phyloP scores from a whole-genome alignment of 2,329 filamentous ascomycete species.

The Reticulascus tulasneorum region DNA sequence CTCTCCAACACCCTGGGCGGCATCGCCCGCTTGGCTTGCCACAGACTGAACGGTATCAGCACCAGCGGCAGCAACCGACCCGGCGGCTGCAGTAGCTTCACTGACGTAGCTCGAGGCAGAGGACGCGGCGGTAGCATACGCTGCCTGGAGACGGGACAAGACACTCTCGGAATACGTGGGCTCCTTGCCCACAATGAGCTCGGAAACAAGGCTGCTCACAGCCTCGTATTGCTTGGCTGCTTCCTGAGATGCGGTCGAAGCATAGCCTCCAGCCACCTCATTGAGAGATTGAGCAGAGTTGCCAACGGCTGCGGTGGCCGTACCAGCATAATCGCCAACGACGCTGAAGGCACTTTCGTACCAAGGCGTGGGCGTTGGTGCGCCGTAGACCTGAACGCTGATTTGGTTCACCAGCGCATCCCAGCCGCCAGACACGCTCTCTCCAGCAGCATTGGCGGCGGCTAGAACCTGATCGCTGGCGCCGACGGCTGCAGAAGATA shows the following conservation, averaged over 20 bases:
- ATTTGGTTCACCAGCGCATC: constrained; percentile 53
- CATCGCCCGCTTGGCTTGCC: constrained; percentile 28
- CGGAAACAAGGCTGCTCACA: constrained; percentile 69
- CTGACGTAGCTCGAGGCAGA: constrained; percentile 43
- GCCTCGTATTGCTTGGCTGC: constrained; percentile 63
- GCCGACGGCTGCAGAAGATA: no score
- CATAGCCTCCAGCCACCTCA: no score
- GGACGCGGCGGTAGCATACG: constrained; percentile 64
- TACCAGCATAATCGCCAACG: constrained; percentile 55
- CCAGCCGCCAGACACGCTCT: constrained; percentile 35
- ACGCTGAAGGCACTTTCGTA: constrained; percentile 42
- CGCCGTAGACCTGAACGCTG: constrained; percentile 67
- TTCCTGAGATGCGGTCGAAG: constrained; percentile 57
- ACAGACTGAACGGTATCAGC: no score
- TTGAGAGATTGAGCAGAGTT: no score
- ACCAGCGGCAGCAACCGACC: constrained; percentile 10
- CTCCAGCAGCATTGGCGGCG: constrained; percentile 34
- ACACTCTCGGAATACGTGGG: constrained; percentile 79
- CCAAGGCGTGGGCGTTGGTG: constrained; percentile 56
- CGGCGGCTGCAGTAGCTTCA: constrained; percentile 23
- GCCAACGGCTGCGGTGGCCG: constrained; percentile 46
- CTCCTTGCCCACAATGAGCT: constrained; percentile 73
- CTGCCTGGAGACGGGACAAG: constrained; percentile 65
- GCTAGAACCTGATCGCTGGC: constrained; percentile 32
- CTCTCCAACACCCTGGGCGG: constrained; percentile 28